phyloP scores from a whole-genome alignment of 2,329 filamentous ascomycete species.

The Xylaria sp. region DNA sequence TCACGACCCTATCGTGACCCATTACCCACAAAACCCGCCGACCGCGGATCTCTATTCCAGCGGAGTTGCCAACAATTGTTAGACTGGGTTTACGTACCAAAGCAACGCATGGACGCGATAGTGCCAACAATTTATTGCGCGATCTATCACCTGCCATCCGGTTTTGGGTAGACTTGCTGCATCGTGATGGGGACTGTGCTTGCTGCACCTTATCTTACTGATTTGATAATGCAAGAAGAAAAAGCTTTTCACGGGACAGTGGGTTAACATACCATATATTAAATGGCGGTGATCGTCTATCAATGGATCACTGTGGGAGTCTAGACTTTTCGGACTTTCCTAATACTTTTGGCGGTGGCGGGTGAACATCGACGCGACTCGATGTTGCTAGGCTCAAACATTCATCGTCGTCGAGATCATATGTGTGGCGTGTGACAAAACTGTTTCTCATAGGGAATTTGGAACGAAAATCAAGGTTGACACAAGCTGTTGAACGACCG shows the following conservation, averaged over 20 bases:
- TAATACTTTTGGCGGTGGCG: neutral
- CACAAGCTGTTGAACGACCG: neutral
- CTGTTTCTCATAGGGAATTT: neutral
- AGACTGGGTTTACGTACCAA: conserved; percentile 10
- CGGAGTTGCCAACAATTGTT: conserved; percentile 9
- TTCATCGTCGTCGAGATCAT: neutral
- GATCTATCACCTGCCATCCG: conserved; percentile 11
- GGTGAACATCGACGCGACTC: neutral
- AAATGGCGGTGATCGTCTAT: conserved; percentile 4
- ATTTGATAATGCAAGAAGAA: conserved; percentile 29
- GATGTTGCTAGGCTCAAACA: neutral
- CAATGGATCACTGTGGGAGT: neutral
- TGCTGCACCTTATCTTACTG: conserved; percentile 19
- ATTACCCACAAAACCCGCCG: conserved; percentile 30
- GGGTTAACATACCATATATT: neutral
- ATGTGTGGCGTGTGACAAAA: neutral
- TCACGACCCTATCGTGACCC: conserved; percentile 8
- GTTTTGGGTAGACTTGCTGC: conserved; percentile 21
- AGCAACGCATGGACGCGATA: neutral
- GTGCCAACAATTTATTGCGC: neutral
- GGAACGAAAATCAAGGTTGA: neutral
- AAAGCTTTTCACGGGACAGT: conserved; percentile 1
- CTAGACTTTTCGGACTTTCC: neutral
- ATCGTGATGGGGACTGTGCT: conserved; percentile 23
- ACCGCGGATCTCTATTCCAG: conserved; percentile 25